Evolutionary conservation across 495 filamentous ascomycete species (phyloP).

Genomic region (Lepidopterella palustris): DNA sequence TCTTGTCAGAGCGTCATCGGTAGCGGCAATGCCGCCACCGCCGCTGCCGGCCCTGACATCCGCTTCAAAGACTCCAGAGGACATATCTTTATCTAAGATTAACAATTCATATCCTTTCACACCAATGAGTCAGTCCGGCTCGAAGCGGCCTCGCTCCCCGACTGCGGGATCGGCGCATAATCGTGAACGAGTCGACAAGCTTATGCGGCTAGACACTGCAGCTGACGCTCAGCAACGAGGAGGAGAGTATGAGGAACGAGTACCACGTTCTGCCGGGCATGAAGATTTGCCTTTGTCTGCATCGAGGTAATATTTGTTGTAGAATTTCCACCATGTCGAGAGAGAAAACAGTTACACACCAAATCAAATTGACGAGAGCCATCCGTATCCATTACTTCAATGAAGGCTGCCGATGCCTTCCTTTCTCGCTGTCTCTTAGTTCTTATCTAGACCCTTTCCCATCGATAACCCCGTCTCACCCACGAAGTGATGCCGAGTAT

Average conservation of each 20-base stretch:
- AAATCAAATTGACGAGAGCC: no score
- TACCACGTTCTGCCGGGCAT: neutral
- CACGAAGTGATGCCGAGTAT: neutral
- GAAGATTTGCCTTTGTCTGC: neutral
- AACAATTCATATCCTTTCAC: neutral
- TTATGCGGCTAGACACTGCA: neutral
- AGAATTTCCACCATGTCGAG: no score
- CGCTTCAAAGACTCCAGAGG: neutral
- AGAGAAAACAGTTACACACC: no score
- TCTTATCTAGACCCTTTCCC: no score
- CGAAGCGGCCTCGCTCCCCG: neutral
- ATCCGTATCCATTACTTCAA: no score
- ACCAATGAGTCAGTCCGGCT: neutral
- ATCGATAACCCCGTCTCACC: neutral
- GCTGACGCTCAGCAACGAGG: neutral
- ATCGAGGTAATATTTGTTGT: neutral
- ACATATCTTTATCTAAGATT: neutral
- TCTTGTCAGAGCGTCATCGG: slow-evolving; percentile 2
- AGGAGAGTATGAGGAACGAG: neutral
- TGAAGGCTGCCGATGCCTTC: no score
- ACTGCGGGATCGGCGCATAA: neutral
- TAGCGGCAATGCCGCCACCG: slow-evolving; percentile 14
- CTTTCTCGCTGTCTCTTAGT: no score
- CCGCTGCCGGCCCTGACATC: neutral
- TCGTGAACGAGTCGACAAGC: neutral